Evolutionary conservation across 495 filamentous ascomycete species (phyloP), one percentile per base, ranked within the genome.

Genomic region (Trichoderma erinaceum): DNA sequence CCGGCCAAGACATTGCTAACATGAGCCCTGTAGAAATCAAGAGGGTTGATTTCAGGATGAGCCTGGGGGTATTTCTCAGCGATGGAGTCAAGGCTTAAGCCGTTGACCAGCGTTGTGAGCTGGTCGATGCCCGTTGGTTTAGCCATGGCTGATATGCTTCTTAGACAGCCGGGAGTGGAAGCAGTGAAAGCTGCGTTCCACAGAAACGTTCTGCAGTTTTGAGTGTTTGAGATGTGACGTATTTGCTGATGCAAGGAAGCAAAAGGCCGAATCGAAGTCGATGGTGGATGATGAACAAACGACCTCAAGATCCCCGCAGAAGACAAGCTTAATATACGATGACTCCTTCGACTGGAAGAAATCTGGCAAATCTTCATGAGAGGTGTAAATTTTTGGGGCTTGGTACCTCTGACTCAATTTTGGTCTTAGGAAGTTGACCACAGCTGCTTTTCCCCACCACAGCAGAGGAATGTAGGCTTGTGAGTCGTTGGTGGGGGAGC

Each of bases 1-100:
- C 84, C 80, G n/a, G 85, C 82, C 41, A 99, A 80, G 41, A 89
- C 82, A 58, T 90, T 83, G 67, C 90, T 84, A 70, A 97, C 88
- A 70, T 96, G 91, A 65, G 89, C 85, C 50, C 95, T 85, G 83
- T 94, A 98, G 69, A 96, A 81, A 75, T 99, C 94, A 68, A 92
- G 83, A 27, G 91, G 90, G 81, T 99, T 99, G 73, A 87, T 68
- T 12, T 88, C 83, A 27, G 93, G 91, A 70, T 85, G 78, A 44
- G 82, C 84, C 69, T 80, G 81, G 50, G 85, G 84, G 69, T 81
- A 89, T 65, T 78, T 78, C 41, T 78, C 74, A 63, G 75, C 58
- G 65, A 80, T 66, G 46, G 74, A 72, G 11, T 76, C 75, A 71
- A 83, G 75, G 27, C 69, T 73, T 46, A 81, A 67, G 72, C 76